Percentiles rank a stretch among this genome's conserved stretches.
Conservation (phyloP, 164 flowering plant genomes). For the Tetrastigma voinierianum region DNA sequence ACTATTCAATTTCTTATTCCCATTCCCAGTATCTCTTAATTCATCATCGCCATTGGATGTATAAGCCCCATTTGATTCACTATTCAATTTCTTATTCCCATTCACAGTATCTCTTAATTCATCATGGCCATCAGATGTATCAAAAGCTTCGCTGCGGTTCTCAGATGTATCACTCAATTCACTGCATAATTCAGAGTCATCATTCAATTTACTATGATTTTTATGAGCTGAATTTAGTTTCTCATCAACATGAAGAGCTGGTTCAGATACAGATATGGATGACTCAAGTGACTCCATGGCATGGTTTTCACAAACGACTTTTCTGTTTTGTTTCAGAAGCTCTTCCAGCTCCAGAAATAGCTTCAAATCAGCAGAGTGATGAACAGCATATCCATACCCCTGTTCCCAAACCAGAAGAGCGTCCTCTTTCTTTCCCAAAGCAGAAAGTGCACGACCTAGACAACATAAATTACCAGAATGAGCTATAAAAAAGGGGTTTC, state of each 20-base stretch:
- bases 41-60: no score
- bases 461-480: constrained; percentile 5
- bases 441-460: constrained; percentile 83
- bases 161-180: constrained; percentile 23
- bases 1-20: no score
- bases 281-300: constrained; percentile 27
- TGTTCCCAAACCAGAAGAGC: constrained; percentile 78
- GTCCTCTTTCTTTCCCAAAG: constrained; percentile 80
- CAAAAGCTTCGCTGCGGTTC: no score
- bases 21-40: no score
- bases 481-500: not conserved
- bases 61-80: no score
- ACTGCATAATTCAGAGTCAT: constrained; percentile 15
- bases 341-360: constrained; percentile 88
- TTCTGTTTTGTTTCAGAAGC: constrained; percentile 51
- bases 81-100: no score
- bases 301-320: constrained; percentile 21
- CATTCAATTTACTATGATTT: constrained; percentile 25
- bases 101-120: no score
- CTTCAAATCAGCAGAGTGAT: constrained; percentile 74
- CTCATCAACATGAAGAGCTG: constrained; percentile 20
- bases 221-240: constrained; percentile 14
- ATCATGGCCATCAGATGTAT: no score
- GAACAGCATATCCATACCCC: constrained; percentile 68
- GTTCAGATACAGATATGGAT: constrained; percentile 20